phyloP scores from a whole-genome alignment of 257 asterid species.

The Orobanche coerulescens region DNA sequence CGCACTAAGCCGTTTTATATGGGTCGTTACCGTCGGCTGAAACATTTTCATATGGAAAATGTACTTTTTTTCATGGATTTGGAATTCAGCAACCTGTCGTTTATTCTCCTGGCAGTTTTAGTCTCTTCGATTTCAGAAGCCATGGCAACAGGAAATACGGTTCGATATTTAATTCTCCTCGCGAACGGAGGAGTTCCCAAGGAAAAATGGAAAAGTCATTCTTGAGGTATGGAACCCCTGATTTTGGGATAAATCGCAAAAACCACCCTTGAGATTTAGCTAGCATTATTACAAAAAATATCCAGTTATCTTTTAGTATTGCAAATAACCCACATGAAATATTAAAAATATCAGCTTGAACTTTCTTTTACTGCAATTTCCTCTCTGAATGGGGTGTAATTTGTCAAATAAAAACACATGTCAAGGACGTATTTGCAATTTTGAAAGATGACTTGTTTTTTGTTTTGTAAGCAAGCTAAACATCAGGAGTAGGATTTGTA shows the following conservation, averaged over 20 bases:
- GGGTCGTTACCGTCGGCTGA: slow-evolving; percentile 5
- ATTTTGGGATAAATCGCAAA: too few species aligned
- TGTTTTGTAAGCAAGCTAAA: neutral
- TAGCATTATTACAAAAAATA: too few species aligned
- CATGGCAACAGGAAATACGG: slow-evolving; percentile 83
- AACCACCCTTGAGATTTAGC: too few species aligned
- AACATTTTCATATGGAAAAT: slow-evolving; percentile 1
- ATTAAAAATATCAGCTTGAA: too few species aligned
- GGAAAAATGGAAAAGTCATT: slow-evolving; percentile 98
- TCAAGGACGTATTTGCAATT: too few species aligned
- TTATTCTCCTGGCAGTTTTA: slow-evolving; percentile 49
- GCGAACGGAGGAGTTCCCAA: slow-evolving; percentile 74
- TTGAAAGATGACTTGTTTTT: too few species aligned
- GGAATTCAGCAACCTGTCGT: neutral
- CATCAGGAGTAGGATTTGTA: neutral
- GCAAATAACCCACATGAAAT: too few species aligned
- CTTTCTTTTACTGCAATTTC: too few species aligned
- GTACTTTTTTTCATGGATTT: neutral
- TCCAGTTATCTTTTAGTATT: too few species aligned
- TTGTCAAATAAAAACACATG: too few species aligned
- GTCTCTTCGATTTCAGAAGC: slow-evolving; percentile 69
- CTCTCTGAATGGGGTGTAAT: too few species aligned
- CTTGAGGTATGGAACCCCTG: slow-evolving; percentile 46
- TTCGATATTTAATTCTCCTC: slow-evolving; percentile 54
- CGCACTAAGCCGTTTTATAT: neutral